Percentiles rank a stretch among this genome's conserved stretches.
Evolutionary conservation across 2,329 filamentous ascomycete species (phyloP).

Genomic region (Ceratocystis smalleyi): DNA sequence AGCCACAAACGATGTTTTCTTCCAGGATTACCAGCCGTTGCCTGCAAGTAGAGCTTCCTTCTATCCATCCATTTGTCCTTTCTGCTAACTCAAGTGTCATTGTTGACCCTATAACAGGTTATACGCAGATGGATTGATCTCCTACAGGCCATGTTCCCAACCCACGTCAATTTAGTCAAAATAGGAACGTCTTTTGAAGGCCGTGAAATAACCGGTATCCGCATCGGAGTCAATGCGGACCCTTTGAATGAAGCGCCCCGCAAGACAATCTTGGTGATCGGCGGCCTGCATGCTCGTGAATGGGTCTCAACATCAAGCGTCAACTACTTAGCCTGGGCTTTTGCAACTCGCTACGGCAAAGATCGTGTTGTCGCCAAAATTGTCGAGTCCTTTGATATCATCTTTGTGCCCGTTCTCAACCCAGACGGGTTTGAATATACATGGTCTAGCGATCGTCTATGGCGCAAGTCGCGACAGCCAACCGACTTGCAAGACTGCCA

Average conservation of each 20-base stretch:
- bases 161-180: conserved; percentile 54
- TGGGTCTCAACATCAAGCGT: conserved; percentile 92
- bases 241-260: conserved; percentile 36
- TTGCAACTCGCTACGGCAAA: conserved; percentile 72
- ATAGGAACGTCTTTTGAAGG: conserved; percentile 82
- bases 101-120: conserved; percentile 22
- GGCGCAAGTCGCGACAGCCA: conserved; percentile 84
- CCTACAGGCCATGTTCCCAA: conserved; percentile 77
- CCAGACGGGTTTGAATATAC: conserved; percentile 91
- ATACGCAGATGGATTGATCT: conserved; percentile 86
- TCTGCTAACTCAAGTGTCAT: neutral
- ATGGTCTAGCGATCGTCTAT: conserved; percentile 80
- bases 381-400: conserved; percentile 68
- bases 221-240: conserved; percentile 42
- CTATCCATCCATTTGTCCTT: neutral
- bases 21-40: conserved; percentile 79
- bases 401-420: conserved; percentile 79
- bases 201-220: conserved; percentile 67
- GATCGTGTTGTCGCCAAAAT: conserved; percentile 56
- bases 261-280: conserved; percentile 67
- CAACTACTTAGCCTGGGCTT: conserved; percentile 75
- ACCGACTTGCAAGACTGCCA: conserved; percentile 71
- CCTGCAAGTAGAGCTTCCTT: conserved; percentile 31
- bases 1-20: conserved; percentile 59
- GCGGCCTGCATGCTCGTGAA: conserved; percentile 83